These are phyloP conservation scores for Eutrema japonicum DNA, from an alignment of 345 rosid species.

Conservation along the genomic window DNA sequence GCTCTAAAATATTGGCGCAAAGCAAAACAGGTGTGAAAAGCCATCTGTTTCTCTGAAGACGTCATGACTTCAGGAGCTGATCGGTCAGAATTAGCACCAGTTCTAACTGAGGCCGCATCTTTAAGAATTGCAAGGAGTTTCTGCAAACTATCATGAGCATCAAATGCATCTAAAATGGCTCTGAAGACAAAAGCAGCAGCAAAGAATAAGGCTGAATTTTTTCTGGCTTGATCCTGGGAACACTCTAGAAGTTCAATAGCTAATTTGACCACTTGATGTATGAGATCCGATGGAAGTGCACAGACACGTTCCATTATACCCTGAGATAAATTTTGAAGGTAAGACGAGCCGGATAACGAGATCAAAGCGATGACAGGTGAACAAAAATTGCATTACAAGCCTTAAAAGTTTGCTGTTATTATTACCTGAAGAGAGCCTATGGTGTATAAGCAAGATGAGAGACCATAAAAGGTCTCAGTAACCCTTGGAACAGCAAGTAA, in stretches of 20 bases:
- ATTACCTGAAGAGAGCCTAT: constrained; percentile 94
- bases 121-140: constrained; percentile 75
- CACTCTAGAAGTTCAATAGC: constrained; percentile 88
- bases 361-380: constrained; percentile 17
- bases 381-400: constrained; percentile 6
- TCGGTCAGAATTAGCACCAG: constrained; percentile 88
- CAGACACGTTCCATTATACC: constrained; percentile 99
- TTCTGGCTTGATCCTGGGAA: constrained; percentile 87
- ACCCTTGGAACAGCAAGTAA: constrained; percentile 86
- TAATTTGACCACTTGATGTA: constrained; percentile 81
- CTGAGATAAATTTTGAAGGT: constrained; percentile 45
- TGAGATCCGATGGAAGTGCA: constrained; percentile 84
- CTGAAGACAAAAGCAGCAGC: constrained; percentile 94
- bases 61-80: constrained; percentile 86
- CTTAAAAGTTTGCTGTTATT: constrained; percentile 1
- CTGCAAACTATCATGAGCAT: constrained; percentile 82
- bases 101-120: constrained; percentile 89
- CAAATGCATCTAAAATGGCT: constrained; percentile 97
- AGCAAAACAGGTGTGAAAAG: constrained; percentile 91
- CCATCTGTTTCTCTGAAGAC: constrained; percentile 93
- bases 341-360: constrained; percentile 16
- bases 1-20: constrained; percentile 98
- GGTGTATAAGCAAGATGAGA: constrained; percentile 90
- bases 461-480: constrained; percentile 75
- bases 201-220: constrained; percentile 93